phyloP scores from a whole-genome alignment of 2,329 filamentous ascomycete genomes.

The Fusarium luffae region DNA sequence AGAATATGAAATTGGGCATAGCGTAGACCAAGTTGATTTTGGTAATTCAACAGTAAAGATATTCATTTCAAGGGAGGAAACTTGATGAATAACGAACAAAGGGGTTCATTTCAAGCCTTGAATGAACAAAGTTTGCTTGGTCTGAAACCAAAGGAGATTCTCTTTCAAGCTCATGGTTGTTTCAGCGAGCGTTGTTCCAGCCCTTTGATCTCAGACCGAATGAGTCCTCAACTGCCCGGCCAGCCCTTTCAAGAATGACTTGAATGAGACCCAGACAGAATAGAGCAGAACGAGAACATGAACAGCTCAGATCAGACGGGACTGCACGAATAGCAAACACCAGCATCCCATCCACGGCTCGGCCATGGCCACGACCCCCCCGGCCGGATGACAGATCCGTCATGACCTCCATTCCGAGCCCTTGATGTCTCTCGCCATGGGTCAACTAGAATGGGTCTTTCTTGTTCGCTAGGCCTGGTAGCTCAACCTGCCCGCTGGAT shows the following conservation, averaged over 20 bases:
- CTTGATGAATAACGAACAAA: constrained; percentile 22
- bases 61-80: constrained; percentile 23
- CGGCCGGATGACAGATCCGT: constrained; percentile 45
- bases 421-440: constrained; percentile 43
- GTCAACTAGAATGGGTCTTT: constrained; percentile 39
- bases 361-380: constrained; percentile 30
- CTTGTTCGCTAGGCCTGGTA: constrained; percentile 43
- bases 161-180: constrained; percentile 17
- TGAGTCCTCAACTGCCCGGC: constrained; percentile 13
- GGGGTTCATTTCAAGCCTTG: constrained; percentile 11
- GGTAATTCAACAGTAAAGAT: constrained; percentile 26
- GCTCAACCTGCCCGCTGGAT: constrained; percentile 47
- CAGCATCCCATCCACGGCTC: constrained; percentile 31
- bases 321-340: constrained; percentile 11
- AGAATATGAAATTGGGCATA: constrained; percentile 40
- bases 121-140: constrained; percentile 2
- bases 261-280: constrained; percentile 28
- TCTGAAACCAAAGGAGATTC: constrained; percentile 9
- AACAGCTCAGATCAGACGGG: constrained; percentile 25
- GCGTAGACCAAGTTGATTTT: constrained; percentile 17
- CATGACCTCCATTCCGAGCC: constrained; percentile 43
- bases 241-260: constrained; percentile 31
- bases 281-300: neutral
- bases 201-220: constrained; percentile 16
- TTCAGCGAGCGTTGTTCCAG: constrained; percentile 15